phyloP scores from a whole-genome alignment of 208 protist species.

The Acanthamoeba culbertsoni region DNA sequence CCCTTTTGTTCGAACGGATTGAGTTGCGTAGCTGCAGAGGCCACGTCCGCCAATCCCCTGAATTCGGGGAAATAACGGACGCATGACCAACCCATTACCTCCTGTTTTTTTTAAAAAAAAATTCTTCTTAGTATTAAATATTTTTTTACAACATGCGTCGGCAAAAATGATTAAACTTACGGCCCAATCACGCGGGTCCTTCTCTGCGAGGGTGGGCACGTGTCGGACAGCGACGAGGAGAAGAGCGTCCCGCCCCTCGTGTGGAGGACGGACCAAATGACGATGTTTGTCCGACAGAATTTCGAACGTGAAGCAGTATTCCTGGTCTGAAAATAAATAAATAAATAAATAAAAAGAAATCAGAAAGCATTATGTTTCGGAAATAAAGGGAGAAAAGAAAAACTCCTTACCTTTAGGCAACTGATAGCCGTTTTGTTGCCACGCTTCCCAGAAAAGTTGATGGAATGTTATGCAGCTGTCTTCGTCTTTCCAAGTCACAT shows the following conservation, averaged over 20 bases:
- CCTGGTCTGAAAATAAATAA: neutral
- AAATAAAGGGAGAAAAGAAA: too few species aligned
- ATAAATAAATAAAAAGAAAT: neutral
- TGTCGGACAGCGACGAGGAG: neutral
- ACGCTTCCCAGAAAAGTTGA: neutral
- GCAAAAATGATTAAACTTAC: neutral
- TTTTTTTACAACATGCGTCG: too few species aligned
- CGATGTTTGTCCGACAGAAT: neutral
- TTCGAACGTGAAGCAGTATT: neutral
- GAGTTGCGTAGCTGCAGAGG: neutral
- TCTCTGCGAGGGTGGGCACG: neutral
- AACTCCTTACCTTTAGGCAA: neutral
- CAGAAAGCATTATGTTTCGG: neutral
- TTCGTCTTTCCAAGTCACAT: neutral
- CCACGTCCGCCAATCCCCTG: neutral
- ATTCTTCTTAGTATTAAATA: too few species aligned
- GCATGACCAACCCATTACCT: neutral
- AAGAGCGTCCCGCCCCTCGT: neutral
- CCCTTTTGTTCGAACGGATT: neutral
- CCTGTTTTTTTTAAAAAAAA: too few species aligned
- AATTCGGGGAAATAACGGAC: neutral
- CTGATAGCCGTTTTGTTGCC: neutral
- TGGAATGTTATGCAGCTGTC: neutral
- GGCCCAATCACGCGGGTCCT: neutral
- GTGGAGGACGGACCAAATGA: neutral